These are phyloP conservation scores for Cordyceps militaris DNA, from an alignment of 2,329 filamentous ascomycete genomes.

Conservation along the genomic window DNA sequence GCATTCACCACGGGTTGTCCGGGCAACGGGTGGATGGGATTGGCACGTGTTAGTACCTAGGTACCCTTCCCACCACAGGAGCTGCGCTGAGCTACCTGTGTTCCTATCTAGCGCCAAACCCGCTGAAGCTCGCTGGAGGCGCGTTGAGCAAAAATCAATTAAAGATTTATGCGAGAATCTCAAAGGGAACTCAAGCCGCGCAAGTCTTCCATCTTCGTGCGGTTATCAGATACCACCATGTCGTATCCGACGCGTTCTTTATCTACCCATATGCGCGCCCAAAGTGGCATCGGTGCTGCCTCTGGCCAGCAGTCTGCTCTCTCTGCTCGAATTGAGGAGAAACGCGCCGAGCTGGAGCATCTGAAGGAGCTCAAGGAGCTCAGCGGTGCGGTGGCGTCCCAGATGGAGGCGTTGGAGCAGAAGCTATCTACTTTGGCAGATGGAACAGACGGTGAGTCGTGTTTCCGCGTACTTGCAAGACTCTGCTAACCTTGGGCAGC, in stretches of 20 bases:
- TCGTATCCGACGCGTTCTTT: slow-evolving; percentile 51
- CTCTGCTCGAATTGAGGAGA: slow-evolving; percentile 72
- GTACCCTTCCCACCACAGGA: too few species aligned
- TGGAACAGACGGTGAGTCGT: slow-evolving; percentile 64
- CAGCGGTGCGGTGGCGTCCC: slow-evolving; percentile 67
- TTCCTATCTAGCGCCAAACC: too few species aligned
- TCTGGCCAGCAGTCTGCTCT: slow-evolving; percentile 62
- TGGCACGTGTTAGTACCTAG: slow-evolving; percentile 6
- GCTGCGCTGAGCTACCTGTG: neutral
- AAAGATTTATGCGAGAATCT: neutral
- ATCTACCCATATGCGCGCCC: slow-evolving; percentile 60
- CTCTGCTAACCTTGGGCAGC: slow-evolving; percentile 42
- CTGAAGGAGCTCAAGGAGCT: slow-evolving; percentile 71
- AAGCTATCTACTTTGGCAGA: slow-evolving; percentile 72
- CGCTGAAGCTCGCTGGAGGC: neutral
- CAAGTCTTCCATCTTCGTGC: neutral
- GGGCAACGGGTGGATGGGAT: neutral
- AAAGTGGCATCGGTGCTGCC: slow-evolving; percentile 40
- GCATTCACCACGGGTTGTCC: slow-evolving; percentile 1
- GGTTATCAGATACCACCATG: slow-evolving; percentile 31
- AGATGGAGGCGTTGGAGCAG: slow-evolving; percentile 76
- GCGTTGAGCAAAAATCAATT: neutral
- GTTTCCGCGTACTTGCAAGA: slow-evolving; percentile 12
- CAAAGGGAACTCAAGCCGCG: neutral
- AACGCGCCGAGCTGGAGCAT: slow-evolving; percentile 75